These are phyloP conservation scores for Blepharisma undulans DNA, from an alignment of 169 alveolate genomes.

Conservation along the genomic window DNA sequence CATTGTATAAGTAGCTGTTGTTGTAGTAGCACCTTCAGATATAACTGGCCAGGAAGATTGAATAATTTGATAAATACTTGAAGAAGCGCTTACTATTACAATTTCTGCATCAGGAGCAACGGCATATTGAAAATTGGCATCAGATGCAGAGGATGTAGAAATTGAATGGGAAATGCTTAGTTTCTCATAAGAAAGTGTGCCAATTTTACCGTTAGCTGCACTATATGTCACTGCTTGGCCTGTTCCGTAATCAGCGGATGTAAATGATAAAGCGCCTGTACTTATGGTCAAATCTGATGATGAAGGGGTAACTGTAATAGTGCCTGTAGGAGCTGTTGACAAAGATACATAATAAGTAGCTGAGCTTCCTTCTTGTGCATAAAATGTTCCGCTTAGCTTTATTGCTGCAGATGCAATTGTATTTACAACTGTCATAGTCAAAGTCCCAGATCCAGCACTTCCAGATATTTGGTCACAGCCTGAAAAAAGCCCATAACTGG, in stretches of 20 bases:
- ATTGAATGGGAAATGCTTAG: neutral
- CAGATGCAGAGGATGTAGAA: neutral
- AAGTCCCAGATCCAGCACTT: neutral
- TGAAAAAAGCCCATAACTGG: neutral
- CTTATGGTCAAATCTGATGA: neutral
- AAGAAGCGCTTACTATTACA: neutral
- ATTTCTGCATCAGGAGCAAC: neutral
- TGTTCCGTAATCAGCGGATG: neutral
- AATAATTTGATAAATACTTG: neutral
- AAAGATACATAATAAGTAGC: neutral
- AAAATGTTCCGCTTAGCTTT: neutral
- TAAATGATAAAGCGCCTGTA: neutral
- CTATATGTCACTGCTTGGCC: constrained; percentile 1
- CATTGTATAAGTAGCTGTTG: neutral
- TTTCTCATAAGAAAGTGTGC: neutral
- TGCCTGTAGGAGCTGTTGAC: neutral
- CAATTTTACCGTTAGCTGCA: neutral
- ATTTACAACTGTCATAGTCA: neutral
- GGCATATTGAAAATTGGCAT: neutral
- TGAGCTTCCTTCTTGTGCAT: neutral
- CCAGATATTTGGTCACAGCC: neutral
- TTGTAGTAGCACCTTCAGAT: neutral
- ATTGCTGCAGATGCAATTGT: neutral
- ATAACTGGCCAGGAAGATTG: neutral
- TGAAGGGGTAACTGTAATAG: neutral